Conservation (phyloP, 2,329 filamentous ascomycete species). For the Hymenoscyphus fructigenus region DNA sequence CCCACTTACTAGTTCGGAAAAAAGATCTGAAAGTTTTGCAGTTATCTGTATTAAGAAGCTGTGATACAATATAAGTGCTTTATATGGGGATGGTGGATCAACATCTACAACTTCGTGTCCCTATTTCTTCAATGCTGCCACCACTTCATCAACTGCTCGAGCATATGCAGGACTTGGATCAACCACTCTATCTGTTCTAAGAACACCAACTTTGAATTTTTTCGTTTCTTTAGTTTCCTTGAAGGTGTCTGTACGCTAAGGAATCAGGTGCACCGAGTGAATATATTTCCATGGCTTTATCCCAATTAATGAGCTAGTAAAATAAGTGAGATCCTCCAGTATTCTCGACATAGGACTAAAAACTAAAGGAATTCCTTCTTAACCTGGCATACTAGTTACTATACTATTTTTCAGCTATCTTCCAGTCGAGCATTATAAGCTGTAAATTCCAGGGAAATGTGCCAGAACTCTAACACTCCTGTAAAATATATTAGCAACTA, state of each 20-base stretch:
- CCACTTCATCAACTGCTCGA: constrained; percentile 71
- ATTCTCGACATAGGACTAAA: constrained; percentile 93
- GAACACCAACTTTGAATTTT: constrained; percentile 69
- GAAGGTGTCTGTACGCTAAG: constrained; percentile 67
- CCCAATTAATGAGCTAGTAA: constrained; percentile 71
- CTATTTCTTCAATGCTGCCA: constrained; percentile 63
- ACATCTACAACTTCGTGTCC: constrained; percentile 75
- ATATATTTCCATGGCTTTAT: constrained; percentile 92
- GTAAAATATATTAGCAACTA: constrained; percentile 40
- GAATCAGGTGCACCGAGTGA: constrained; percentile 79
- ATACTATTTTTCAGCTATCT: constrained; percentile 86
- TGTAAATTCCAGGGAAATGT: constrained; percentile 87
- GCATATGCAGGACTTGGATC: constrained; percentile 82
- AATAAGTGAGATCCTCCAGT: constrained; percentile 78
- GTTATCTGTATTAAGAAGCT: constrained; percentile 82
- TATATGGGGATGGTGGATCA: constrained; percentile 68
- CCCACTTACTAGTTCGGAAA: constrained; percentile 74
- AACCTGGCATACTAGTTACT: constrained; percentile 85
- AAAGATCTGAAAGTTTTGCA: constrained; percentile 76
- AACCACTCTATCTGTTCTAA: constrained; percentile 79
- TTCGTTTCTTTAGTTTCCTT: constrained; percentile 60
- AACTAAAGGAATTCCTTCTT: constrained; percentile 85
- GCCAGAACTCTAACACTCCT: constrained; percentile 85
- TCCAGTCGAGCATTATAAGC: constrained; percentile 81
- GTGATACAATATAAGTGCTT: constrained; percentile 74